Evolutionary conservation across 495 filamentous ascomycete species (phyloP).

Genomic region (Lasiosphaeriaceae sp.): DNA sequence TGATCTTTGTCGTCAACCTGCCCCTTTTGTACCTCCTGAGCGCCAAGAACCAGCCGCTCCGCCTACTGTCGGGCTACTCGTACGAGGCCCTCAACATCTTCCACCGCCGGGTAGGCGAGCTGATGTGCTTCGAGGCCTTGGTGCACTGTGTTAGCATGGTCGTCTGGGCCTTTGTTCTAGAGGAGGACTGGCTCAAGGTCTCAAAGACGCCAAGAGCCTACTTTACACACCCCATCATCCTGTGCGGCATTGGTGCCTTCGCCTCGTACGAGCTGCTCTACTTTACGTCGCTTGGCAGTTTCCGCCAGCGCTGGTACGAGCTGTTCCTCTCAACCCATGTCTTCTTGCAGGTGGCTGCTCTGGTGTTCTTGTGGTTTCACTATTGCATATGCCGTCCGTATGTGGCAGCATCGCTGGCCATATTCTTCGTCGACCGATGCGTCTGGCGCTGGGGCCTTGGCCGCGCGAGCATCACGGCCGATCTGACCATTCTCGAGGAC

Average conservation of each 20-base stretch:
- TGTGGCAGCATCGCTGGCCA: slow-evolving; percentile 26
- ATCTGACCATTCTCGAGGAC: slow-evolving; percentile 36
- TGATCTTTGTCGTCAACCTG: slow-evolving; percentile 51
- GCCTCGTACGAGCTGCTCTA: slow-evolving; percentile 59
- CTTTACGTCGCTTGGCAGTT: slow-evolving; percentile 30
- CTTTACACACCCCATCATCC: slow-evolving; percentile 31
- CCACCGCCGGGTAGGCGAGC: slow-evolving; percentile 37
- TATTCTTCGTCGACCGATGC: slow-evolving; percentile 57
- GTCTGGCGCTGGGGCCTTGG: slow-evolving; percentile 51
- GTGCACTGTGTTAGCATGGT: slow-evolving; percentile 39
- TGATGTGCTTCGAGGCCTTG: slow-evolving; percentile 29
- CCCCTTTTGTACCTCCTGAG: slow-evolving; percentile 58
- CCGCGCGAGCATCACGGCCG: slow-evolving; percentile 36
- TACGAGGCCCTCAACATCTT: slow-evolving; percentile 64
- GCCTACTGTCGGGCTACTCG: slow-evolving; percentile 54
- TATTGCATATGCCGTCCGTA: slow-evolving; percentile 28
- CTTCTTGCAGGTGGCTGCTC: slow-evolving; percentile 46
- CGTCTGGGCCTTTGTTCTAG: slow-evolving; percentile 36
- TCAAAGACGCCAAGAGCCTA: slow-evolving; percentile 13
- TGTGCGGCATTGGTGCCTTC: slow-evolving; percentile 34
- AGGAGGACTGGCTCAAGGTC: slow-evolving; percentile 21
- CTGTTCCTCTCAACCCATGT: slow-evolving; percentile 40
- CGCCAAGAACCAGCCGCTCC: slow-evolving; percentile 61
- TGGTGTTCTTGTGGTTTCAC: slow-evolving; percentile 55
- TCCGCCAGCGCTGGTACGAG: slow-evolving; percentile 29